Evolutionary conservation across 2,329 filamentous ascomycete genomes (phyloP), one percentile per base, ranked within the genome.

Genomic region (Coleophoma eucalyptorum): DNA sequence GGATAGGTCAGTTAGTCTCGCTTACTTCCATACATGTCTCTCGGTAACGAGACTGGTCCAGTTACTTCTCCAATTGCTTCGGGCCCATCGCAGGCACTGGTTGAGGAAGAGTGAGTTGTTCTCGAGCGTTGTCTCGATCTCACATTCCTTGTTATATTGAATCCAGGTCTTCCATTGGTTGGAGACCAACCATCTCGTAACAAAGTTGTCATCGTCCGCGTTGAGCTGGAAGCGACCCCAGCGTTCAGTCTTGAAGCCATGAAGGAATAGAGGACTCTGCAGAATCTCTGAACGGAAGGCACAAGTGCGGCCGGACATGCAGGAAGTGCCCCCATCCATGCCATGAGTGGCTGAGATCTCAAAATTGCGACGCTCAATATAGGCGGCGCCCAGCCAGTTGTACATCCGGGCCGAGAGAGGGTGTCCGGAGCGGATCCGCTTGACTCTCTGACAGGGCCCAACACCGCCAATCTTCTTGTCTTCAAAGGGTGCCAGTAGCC

Each of bases 31-130:
- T 64, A 97, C 89, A 65, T 90, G 81, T 66, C 87, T 77, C 72
- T 97, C 93, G 57, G 83, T 82, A 57, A 93, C 80, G 65, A 97
- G 78, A 69, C 90, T 97, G 48, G 90, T 97, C 70, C 90, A 86
- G 70, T 97, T 97, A 75, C 91, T 96, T 66, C 93, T 81, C 93
- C 93, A 97, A 72, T 97, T 97, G 77, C 92, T 97, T 64, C 93
- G 85, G 41, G 94, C 91, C 93, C 93, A 97, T 44, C 93, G 83
- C 43, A 93, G 83, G 71, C 93, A 97, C 71, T 97, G 93, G 66
- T 90, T 93, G 56, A 97, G 75, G 65, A 96, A 97, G 65, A 92
- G 95, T 50, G 80, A 76, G 66, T 92, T 87, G 67, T 93, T 89
- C 69, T 97, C 93, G 38, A 97, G 78, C 3, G 92, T 97, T 21